phyloP scores from a whole-genome alignment of 306 rosid species.

The Argentina anserina region DNA sequence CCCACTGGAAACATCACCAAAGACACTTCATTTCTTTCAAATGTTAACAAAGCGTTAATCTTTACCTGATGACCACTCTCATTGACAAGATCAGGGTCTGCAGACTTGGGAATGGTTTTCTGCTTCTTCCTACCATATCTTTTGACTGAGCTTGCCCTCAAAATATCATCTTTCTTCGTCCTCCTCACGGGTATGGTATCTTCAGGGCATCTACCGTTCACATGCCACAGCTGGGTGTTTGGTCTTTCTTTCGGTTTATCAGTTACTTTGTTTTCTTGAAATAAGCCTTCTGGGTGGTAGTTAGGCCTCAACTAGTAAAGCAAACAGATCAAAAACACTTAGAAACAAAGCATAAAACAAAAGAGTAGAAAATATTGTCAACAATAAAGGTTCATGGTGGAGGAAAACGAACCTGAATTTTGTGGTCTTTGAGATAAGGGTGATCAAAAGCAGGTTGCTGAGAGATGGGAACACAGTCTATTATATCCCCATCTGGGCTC shows the following conservation, averaged over 20 bases:
- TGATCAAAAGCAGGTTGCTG: conserved; percentile 96
- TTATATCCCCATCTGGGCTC: conserved; percentile 97
- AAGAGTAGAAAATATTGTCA: background rate
- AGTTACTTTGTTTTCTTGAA: conserved; percentile 61
- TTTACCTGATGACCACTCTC: conserved; percentile 98
- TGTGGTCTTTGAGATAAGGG: conserved; percentile 93
- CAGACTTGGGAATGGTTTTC: conserved; percentile 75
- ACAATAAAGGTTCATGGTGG: conserved; percentile 1
- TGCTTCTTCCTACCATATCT: conserved; percentile 91
- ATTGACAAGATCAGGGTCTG: conserved; percentile 82
- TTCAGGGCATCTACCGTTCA: conserved; percentile 73
- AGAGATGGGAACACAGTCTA: conserved; percentile 82
- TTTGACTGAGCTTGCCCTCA: conserved; percentile 84
- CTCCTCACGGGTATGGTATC: conserved; percentile 86
- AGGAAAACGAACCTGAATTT: conserved; percentile 64
- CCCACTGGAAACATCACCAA: background rate
- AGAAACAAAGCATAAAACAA: background rate
- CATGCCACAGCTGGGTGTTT: conserved; percentile 79
- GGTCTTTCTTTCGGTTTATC: conserved; percentile 44
- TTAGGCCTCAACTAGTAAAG: conserved; percentile 65
- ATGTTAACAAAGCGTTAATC: background rate
- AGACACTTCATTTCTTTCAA: background rate
- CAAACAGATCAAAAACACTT: conserved; percentile 9
- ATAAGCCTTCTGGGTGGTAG: conserved; percentile 84
- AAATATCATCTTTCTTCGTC: conserved; percentile 77